These are phyloP conservation scores for Coelastrella sp. DNA, from an alignment of 139 green algal genomes.

Conservation along the genomic window DNA sequence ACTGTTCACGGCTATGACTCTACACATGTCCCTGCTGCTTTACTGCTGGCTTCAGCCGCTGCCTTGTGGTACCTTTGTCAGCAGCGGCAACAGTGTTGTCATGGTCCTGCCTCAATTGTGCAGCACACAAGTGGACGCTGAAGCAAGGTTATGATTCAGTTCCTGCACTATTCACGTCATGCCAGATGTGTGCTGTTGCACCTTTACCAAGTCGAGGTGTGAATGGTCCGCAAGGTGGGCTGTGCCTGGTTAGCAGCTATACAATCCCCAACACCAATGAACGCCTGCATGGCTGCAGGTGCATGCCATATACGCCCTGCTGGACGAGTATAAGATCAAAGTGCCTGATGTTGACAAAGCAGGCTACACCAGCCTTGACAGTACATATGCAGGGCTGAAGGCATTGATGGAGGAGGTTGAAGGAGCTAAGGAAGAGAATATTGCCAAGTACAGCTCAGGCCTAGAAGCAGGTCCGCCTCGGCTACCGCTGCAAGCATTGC, in stretches of 20 bases:
- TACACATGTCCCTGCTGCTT: no score
- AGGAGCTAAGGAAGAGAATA: constrained; percentile 71
- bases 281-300: constrained; percentile 56
- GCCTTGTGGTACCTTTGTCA: no score
- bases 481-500: background rate
- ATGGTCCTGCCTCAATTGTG: no score
- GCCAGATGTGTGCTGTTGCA: no score
- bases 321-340: constrained; percentile 79
- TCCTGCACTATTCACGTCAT: no score
- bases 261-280: background rate
- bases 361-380: constrained; percentile 77
- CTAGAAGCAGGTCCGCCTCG: constrained; percentile 67
- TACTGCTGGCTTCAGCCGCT: no score
- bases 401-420: constrained; percentile 80
- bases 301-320: constrained; percentile 76
- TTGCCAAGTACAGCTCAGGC: constrained; percentile 74
- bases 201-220: background rate
- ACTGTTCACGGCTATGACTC: no score
- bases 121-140: no score
- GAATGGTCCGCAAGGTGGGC: background rate
- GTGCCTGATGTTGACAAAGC: constrained; percentile 80
- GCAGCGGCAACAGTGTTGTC: no score
- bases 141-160: no score
- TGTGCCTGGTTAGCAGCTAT: background rate
- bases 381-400: constrained; percentile 78